A percentile compares a stretch with the other conserved stretches of the same genome.
Conservation (phyloP, 495 filamentous ascomycete genomes). For the Neurospora sp. region DNA sequence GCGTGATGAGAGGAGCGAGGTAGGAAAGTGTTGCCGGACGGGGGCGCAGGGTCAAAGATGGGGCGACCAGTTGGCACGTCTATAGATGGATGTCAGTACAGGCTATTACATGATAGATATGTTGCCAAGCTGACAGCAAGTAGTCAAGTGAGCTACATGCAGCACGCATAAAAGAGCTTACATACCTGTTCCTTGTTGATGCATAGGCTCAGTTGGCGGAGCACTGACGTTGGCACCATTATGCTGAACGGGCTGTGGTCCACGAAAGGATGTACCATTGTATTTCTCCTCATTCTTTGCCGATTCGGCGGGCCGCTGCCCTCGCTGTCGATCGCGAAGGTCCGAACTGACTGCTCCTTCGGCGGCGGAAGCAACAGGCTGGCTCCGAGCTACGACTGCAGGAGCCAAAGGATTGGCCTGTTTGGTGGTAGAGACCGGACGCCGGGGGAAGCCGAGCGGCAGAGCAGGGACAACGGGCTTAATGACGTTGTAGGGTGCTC, state of each 20-base stretch:
- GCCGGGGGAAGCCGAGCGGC: slow-evolving; percentile 21
- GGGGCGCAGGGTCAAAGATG: background rate
- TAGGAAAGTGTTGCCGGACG: background rate
- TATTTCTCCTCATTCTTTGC: background rate
- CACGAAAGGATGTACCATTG: background rate
- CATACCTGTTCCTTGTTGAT: background rate
- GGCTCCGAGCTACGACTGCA: background rate
- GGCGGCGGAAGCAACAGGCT: background rate
- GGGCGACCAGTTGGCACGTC: background rate
- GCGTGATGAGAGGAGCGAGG: background rate
- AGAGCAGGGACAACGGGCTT: slow-evolving; percentile 19
- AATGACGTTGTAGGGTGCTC: slow-evolving; percentile 4
- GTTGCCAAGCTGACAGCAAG: background rate
- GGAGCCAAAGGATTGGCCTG: slow-evolving; percentile 1
- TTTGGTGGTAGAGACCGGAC: slow-evolving; percentile 7
- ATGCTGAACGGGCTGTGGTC: background rate
- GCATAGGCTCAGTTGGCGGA: background rate
- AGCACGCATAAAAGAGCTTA: background rate
- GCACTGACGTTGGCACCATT: background rate
- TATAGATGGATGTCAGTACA: background rate
- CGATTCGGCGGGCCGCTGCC: background rate
- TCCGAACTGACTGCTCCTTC: background rate
- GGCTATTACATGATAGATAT: background rate
- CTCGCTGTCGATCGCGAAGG: background rate
- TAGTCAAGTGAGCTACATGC: background rate